Evolutionary conservation across 306 rosid species (phyloP).

Genomic region (Boehmeria nivea): DNA sequence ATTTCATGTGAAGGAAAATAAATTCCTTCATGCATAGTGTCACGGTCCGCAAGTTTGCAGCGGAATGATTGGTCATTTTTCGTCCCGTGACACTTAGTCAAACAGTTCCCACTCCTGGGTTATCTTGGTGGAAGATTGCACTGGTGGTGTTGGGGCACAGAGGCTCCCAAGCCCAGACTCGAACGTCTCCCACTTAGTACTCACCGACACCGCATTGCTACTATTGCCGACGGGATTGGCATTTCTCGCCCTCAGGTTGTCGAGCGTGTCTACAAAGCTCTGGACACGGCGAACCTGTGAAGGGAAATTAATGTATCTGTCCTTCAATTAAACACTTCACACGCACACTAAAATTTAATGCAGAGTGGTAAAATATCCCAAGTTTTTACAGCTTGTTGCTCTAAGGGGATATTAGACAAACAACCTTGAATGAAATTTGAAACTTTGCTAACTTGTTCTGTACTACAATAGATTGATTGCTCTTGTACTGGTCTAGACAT

Average conservation of each 20-base stretch:
- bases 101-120: slow-evolving; percentile 45
- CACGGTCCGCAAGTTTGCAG: too few relatives aligned
- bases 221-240: slow-evolving; percentile 22
- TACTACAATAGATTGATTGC: too few relatives aligned
- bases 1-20: too few relatives aligned
- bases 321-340: background rate
- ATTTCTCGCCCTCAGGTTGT: slow-evolving; percentile 51
- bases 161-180: slow-evolving; percentile 47
- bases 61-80: too few relatives aligned
- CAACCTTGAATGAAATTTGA: too few relatives aligned
- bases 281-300: slow-evolving; percentile 63
- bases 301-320: slow-evolving; percentile 1
- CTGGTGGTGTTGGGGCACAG: slow-evolving; percentile 16
- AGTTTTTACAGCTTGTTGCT: too few relatives aligned
- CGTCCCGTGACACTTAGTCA: too few relatives aligned
- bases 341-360: background rate
- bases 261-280: slow-evolving; percentile 47
- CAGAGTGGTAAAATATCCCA: too few relatives aligned
- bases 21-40: too few relatives aligned
- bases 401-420: too few relatives aligned
- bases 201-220: slow-evolving; percentile 28
- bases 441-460: too few relatives aligned
- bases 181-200: slow-evolving; percentile 50
- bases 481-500: too few relatives aligned
- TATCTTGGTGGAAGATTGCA: slow-evolving; percentile 28